These are phyloP conservation scores for Schizophyllum amplum DNA, from an alignment of 1,284 basidiomycete species.

Conservation along the genomic window DNA sequence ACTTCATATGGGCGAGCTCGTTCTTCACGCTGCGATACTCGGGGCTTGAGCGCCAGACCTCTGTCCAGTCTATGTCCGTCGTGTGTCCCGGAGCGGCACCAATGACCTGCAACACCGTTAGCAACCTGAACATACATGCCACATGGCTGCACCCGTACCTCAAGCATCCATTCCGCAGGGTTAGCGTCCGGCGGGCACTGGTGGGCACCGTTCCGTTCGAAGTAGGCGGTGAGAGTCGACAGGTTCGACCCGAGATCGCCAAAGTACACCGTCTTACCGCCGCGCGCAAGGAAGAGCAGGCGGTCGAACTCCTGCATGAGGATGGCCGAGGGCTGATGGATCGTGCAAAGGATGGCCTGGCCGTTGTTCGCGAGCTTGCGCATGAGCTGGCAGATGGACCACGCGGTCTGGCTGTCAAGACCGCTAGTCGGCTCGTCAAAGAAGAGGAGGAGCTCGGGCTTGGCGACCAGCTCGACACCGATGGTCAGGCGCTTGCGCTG, in stretches of 20 bases:
- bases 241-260: slow-evolving; percentile 63
- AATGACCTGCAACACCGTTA: slow-evolving; percentile 25
- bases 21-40: slow-evolving; percentile 8
- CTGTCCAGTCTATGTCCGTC: slow-evolving; percentile 32
- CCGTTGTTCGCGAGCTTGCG: slow-evolving; percentile 78
- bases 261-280: slow-evolving; percentile 75
- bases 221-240: slow-evolving; percentile 56
- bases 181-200: slow-evolving; percentile 35
- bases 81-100: slow-evolving; percentile 38
- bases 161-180: slow-evolving; percentile 23
- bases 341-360: slow-evolving; percentile 27
- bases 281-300: slow-evolving; percentile 54
- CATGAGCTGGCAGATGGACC: slow-evolving; percentile 77
- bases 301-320: slow-evolving; percentile 17
- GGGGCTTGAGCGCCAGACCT: slow-evolving; percentile 17
- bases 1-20: slow-evolving; percentile 20
- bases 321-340: slow-evolving; percentile 14
- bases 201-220: slow-evolving; percentile 52
- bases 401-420: slow-evolving; percentile 84
- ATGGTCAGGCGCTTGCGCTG: slow-evolving; percentile 57
- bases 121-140: background rate
- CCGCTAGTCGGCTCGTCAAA: slow-evolving; percentile 51
- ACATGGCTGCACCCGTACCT: slow-evolving; percentile 18
- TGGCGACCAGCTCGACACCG: slow-evolving; percentile 20
- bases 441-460: slow-evolving; percentile 59